phyloP scores from a whole-genome alignment of 192 early-diverging fungal species.

The Rhizophlyctis rosea region DNA sequence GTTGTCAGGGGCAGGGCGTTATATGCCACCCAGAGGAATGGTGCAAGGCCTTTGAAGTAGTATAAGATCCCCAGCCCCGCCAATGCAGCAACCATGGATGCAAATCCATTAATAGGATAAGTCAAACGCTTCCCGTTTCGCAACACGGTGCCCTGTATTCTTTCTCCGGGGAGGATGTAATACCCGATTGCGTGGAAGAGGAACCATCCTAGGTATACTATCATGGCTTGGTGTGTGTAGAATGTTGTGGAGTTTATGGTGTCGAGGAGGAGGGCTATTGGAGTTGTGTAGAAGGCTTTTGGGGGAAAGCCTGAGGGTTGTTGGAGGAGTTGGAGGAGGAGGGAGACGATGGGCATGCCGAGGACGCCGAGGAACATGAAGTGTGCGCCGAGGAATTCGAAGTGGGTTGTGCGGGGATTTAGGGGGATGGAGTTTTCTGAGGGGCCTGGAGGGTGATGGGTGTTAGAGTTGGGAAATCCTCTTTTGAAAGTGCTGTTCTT shows the following conservation, averaged over 20 bases:
- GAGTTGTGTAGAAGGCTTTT: conserved; percentile 5
- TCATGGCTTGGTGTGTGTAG: conserved; percentile 7
- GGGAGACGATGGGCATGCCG: conserved; percentile 15
- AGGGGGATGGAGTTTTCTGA: conserved; percentile 5
- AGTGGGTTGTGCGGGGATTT: conserved; percentile 51
- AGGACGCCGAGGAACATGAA: conserved; percentile 27
- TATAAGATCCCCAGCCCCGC: conserved; percentile 43
- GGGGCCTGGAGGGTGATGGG: no score
- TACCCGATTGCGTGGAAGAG: conserved; percentile 63
- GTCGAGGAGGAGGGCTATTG: not conserved
- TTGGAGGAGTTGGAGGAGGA: conserved; percentile 28
- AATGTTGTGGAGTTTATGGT: conserved; percentile 6
- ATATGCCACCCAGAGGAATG: conserved; percentile 80
- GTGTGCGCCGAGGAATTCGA: conserved; percentile 74
- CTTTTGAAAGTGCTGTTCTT: no score
- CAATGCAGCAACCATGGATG: conserved; percentile 31
- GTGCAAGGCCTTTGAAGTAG: conserved; percentile 52
- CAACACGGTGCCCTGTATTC: conserved; percentile 62
- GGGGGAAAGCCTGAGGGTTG: conserved; percentile 27
- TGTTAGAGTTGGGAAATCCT: no score
- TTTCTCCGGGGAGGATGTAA: conserved; percentile 66
- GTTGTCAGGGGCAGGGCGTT: conserved; percentile 72
- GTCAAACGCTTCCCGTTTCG: conserved; percentile 68
- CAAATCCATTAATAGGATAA: conserved; percentile 78
- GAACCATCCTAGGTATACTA: conserved; percentile 57